These are phyloP conservation scores for Syzygium malaccense DNA, from an alignment of 441 rosid genomes.

Conservation along the genomic window DNA sequence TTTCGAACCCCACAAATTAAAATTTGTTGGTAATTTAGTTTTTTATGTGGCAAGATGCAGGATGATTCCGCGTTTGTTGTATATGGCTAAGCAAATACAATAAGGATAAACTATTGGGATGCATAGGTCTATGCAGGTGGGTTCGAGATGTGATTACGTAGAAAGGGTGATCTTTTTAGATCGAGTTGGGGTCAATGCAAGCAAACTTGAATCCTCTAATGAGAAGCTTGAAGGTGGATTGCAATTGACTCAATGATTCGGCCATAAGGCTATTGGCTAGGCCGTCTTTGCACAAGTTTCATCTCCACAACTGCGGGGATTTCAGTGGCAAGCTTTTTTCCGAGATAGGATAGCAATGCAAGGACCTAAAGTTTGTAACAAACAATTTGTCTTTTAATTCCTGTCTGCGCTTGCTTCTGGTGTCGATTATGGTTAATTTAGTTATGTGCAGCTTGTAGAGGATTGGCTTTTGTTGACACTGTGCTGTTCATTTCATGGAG, in stretches of 20 bases:
- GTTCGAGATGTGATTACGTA: no score
- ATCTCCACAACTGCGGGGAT: constrained; percentile 58
- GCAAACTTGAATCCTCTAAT: constrained; percentile 36
- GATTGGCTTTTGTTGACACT: background rate
- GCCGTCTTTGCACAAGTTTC: constrained; percentile 60
- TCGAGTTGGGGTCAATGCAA: no score
- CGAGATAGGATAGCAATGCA: constrained; percentile 64
- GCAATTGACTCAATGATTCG: constrained; percentile 60
- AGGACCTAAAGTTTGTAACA: constrained; percentile 42
- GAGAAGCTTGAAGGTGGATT: constrained; percentile 69
- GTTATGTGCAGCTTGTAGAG: background rate
- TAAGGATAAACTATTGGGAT: background rate
- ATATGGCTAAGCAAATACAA: background rate
- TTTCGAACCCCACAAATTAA: background rate
- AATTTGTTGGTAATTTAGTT: background rate
- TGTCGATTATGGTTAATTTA: background rate
- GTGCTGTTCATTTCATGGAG: constrained; percentile 24
- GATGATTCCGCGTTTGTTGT: background rate
- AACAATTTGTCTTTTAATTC: background rate
- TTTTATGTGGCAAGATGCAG: background rate
- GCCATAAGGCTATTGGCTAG: constrained; percentile 41
- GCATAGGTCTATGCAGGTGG: no score
- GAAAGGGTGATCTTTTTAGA: no score
- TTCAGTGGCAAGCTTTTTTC: constrained; percentile 74
- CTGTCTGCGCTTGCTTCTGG: background rate